Evolutionary conservation across 768 basidiomycete genomes (phyloP).

Genomic region (Boletus subparvulus): DNA sequence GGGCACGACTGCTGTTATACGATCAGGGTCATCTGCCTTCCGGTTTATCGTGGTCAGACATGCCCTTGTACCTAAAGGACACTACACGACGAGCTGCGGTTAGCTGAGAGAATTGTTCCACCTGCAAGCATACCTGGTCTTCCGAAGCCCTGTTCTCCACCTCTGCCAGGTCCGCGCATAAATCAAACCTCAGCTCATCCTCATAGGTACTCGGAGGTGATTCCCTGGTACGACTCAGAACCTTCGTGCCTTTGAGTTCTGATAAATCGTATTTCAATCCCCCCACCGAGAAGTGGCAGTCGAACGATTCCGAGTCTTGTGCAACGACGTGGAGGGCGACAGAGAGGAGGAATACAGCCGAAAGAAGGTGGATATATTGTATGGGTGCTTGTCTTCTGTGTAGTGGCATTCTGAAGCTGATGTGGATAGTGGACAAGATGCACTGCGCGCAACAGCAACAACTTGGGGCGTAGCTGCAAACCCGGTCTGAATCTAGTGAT

Average conservation of each 20-base stretch:
- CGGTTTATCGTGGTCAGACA: conserved; percentile 70
- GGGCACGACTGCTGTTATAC: conserved; percentile 75
- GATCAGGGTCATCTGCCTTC: conserved; percentile 53
- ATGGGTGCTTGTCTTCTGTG: conserved; percentile 10
- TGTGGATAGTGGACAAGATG: not conserved
- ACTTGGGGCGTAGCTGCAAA: not conserved
- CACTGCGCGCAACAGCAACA: not conserved
- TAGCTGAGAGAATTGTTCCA: not conserved
- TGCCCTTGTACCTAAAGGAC: conserved; percentile 63
- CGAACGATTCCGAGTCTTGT: conserved; percentile 43
- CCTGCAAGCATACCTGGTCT: conserved; percentile 62
- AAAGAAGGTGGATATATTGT: conserved; percentile 7
- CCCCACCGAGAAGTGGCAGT: conserved; percentile 49
- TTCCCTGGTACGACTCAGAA: conserved; percentile 48
- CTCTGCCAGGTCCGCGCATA: conserved; percentile 59
- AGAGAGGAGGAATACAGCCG: conserved; percentile 20
- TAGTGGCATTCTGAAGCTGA: conserved; percentile 21
- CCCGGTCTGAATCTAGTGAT: conserved; percentile 12
- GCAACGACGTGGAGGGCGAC: conserved; percentile 29
- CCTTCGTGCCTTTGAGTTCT: conserved; percentile 50
- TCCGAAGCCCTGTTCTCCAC: conserved; percentile 45
- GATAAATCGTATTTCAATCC: conserved; percentile 60
- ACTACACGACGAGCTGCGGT: conserved; percentile 43
- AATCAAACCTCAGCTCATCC: conserved; percentile 62
- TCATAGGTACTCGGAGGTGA: conserved; percentile 63